Evolutionary conservation across 2,329 filamentous ascomycete species (phyloP).

Genomic region (Ophiostoma ulmi): DNA sequence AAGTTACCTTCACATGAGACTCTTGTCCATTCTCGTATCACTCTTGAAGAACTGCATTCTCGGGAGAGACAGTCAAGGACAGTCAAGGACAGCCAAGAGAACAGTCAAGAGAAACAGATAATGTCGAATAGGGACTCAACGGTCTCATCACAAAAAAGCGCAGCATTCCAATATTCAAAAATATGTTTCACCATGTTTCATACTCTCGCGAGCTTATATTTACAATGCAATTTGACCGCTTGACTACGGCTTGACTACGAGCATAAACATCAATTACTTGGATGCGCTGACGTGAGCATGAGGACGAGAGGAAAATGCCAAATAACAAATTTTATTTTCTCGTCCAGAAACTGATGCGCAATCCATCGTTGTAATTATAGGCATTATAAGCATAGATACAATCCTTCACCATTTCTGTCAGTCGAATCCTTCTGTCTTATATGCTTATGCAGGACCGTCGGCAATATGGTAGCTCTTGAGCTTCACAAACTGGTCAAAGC

Average conservation of each 20-base stretch:
- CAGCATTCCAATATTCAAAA: not conserved
- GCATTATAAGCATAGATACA: no score
- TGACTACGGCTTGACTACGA: no score
- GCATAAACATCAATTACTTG: no score
- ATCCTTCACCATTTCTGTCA: not conserved
- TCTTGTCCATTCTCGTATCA: no score
- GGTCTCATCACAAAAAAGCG: not conserved
- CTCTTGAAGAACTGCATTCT: not conserved
- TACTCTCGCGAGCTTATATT: not conserved
- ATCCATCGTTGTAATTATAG: not conserved
- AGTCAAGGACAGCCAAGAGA: not conserved
- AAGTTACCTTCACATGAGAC: not conserved
- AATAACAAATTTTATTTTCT: not conserved
- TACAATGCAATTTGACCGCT: no score
- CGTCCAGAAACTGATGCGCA: not conserved
- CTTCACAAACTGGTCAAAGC: slow-evolving; percentile 94
- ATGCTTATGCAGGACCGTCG: slow-evolving; percentile 50
- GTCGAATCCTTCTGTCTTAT: not conserved
- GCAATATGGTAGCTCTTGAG: slow-evolving; percentile 95
- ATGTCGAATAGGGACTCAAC: not conserved
- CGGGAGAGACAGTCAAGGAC: not conserved
- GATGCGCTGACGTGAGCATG: no score
- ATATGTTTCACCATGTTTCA: not conserved
- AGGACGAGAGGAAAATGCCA: not conserved
- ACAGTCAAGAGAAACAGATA: not conserved